Base-by-base conservation (phyloP, 139 green algal species). In the Asterochloris erici region DNA sequence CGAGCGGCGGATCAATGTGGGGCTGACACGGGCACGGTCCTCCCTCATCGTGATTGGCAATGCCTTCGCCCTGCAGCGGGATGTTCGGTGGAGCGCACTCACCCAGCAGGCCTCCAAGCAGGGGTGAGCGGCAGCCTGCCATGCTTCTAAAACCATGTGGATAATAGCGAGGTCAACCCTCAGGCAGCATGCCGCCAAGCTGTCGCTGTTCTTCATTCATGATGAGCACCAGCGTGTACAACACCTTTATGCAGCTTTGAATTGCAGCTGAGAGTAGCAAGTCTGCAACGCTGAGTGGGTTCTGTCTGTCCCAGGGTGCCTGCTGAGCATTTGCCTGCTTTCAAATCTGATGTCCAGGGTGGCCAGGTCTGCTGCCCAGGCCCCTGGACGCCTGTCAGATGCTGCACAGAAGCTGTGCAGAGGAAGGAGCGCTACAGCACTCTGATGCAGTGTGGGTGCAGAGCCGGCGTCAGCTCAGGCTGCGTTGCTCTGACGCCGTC, bases 1-100 rank as follows among this genome's bases (percentile, higher is more conserved):
- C 82, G 92, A 94, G 88, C 90, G 94, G 38, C 92, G 95, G 81
- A 94, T 98, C 87, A 98, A 98, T 79, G 95, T 98, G 17, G 95
- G 91, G 17, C 86, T 98, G 73, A 98, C 95, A 11, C 88, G 95
- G 12, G 95, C 94, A 12, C 90, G 92, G 14, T 92, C 89, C 79
- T 92, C 87, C 24, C 90, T 97, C 66, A 84, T 97, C 27, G 91
- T 98, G n/a, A 84, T 98, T 13, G 94, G 92, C 26, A 91, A 94
- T 84, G 88, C 88, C 4, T 68, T 76, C 1, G 88, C 88, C 21
- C 87, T 98, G 62, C 69, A 81, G 23, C 23, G 27, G 11, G 90
- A 96, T 79, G 74, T 83, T 16, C 76, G 88, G 23, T 96, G 93
- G 93, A 78, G 84, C 70, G 81, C 82, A 77, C 77, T 90, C 82